Percentiles rank a stretch among this genome's conserved stretches.
phyloP scores from a whole-genome alignment of 192 early-diverging fungal species.

The Coemansia sp. region DNA sequence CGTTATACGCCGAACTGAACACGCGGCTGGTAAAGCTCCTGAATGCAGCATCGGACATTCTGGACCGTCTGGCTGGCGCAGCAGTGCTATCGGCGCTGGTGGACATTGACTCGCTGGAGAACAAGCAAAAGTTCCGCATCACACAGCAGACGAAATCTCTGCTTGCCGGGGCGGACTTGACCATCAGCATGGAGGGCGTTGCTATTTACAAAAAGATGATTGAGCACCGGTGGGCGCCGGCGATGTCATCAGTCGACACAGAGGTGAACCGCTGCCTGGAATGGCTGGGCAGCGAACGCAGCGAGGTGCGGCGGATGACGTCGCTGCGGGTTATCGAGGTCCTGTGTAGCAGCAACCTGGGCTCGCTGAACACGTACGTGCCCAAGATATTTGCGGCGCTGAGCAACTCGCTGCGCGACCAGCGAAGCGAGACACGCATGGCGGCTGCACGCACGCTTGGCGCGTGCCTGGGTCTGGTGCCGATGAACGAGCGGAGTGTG shows the following conservation, averaged over 20 bases:
- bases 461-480: slow-evolving; percentile 79
- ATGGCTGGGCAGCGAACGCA: slow-evolving; percentile 35
- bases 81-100: slow-evolving; percentile 34
- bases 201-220: slow-evolving; percentile 22
- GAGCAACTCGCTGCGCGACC: slow-evolving; percentile 36
- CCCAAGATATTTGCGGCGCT: slow-evolving; percentile 31
- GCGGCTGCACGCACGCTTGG: slow-evolving; percentile 42
- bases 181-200: slow-evolving; percentile 21
- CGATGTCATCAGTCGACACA: slow-evolving; percentile 17
- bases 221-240: slow-evolving; percentile 25
- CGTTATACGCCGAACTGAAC: slow-evolving; percentile 28
- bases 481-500: slow-evolving; percentile 69
- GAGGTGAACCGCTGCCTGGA: slow-evolving; percentile 39
- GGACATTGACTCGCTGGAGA: slow-evolving; percentile 38
- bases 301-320: slow-evolving; percentile 32
- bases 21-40: slow-evolving; percentile 14
- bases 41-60: slow-evolving; percentile 4
- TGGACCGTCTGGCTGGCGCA: slow-evolving; percentile 26
- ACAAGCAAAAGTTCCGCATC: slow-evolving; percentile 32
- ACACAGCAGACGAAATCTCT: slow-evolving; percentile 19
- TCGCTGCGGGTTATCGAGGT: slow-evolving; percentile 35
- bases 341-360: slow-evolving; percentile 48
- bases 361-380: slow-evolving; percentile 68
- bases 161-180: slow-evolving; percentile 15
- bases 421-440: background rate